Evolutionary conservation across 805 yeast genomes (phyloP).

Genomic region (Lipomyces anomalus): DNA sequence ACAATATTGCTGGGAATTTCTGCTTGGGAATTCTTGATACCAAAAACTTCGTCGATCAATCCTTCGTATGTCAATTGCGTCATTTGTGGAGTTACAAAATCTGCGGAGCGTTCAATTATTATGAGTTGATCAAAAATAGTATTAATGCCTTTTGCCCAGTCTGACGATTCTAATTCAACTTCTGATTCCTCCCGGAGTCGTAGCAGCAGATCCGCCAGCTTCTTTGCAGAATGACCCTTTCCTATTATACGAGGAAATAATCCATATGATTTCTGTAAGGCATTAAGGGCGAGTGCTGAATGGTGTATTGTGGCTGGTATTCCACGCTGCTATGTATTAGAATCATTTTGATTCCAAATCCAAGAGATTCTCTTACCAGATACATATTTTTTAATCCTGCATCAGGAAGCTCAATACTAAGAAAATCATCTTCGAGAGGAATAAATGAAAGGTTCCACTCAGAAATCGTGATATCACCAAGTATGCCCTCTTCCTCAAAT

Average conservation of each 20-base stretch:
- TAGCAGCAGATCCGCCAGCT: slow-evolving; percentile 42
- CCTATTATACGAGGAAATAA: slow-evolving; percentile 50
- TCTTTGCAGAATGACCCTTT: slow-evolving; percentile 53
- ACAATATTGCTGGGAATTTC: slow-evolving; percentile 30
- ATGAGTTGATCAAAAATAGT: slow-evolving; percentile 51
- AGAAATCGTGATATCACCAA: slow-evolving; percentile 38
- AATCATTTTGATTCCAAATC: not conserved
- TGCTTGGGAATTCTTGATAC: slow-evolving; percentile 34
- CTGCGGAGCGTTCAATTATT: slow-evolving; percentile 73
- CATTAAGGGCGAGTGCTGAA: slow-evolving; percentile 47
- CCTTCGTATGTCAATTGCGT: slow-evolving; percentile 81
- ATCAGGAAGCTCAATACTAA: slow-evolving; percentile 39
- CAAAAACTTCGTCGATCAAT: slow-evolving; percentile 65
- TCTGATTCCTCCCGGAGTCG: slow-evolving; percentile 26
- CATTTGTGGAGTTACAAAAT: slow-evolving; percentile 62
- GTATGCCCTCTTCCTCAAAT: slow-evolving; percentile 36
- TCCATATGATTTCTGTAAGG: slow-evolving; percentile 40
- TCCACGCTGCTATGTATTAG: slow-evolving; percentile 26
- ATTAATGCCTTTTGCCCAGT: slow-evolving; percentile 30
- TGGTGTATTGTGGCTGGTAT: slow-evolving; percentile 36
- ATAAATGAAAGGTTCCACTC: slow-evolving; percentile 44
- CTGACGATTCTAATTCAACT: slow-evolving; percentile 32
- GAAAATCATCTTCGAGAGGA: slow-evolving; percentile 39
- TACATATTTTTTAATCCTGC: slow-evolving; percentile 42
- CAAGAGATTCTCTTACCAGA: slow-evolving; percentile 3